A percentile compares a stretch with the other conserved stretches of the same genome.
Conservation (phyloP, 768 basidiomycete species). For the Boletus sp. region DNA sequence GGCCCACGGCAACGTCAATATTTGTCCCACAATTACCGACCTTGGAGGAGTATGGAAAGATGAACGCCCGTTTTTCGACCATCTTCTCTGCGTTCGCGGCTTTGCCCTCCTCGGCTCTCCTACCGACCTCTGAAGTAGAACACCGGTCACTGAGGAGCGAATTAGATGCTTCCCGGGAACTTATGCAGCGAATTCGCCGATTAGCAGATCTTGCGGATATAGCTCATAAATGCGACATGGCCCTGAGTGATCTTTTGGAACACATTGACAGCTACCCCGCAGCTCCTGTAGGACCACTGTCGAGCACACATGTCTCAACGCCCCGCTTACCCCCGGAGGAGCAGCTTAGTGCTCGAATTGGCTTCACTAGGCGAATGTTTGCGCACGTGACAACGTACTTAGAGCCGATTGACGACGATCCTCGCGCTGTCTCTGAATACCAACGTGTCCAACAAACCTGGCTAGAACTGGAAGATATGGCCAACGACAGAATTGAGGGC, state of each 20-base stretch:
- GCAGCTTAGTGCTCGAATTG: conserved; percentile 58
- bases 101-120: conserved; percentile 44
- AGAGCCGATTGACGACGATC: conserved; percentile 49
- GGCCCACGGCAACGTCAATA: conserved; percentile 35
- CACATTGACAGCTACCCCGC: conserved; percentile 83
- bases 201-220: conserved; percentile 53
- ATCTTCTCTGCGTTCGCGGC: conserved; percentile 44
- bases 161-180: conserved; percentile 44
- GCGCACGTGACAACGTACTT: conserved; percentile 44
- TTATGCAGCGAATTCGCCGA: conserved; percentile 49
- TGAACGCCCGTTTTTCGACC: conserved; percentile 44
- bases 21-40: conserved; percentile 49
- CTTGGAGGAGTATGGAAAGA: conserved; percentile 42
- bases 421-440: conserved; percentile 56
- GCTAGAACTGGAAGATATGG: conserved; percentile 81
- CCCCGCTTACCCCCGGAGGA: conserved; percentile 54
- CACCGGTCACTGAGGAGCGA: conserved; percentile 60
- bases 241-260: conserved; percentile 79
- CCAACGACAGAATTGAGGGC: conserved; percentile 57
- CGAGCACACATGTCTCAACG: conserved; percentile 46
- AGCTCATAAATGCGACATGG: conserved; percentile 61
- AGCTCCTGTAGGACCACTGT: conserved; percentile 46
- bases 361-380: conserved; percentile 57
- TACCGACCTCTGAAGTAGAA: conserved; percentile 49
- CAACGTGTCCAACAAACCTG: conserved; percentile 75